Percentiles rank a stretch among this genome's conserved stretches.
Evolutionary conservation across 192 early-diverging fungal species (phyloP).

Genomic region (Coemansia furcata): DNA sequence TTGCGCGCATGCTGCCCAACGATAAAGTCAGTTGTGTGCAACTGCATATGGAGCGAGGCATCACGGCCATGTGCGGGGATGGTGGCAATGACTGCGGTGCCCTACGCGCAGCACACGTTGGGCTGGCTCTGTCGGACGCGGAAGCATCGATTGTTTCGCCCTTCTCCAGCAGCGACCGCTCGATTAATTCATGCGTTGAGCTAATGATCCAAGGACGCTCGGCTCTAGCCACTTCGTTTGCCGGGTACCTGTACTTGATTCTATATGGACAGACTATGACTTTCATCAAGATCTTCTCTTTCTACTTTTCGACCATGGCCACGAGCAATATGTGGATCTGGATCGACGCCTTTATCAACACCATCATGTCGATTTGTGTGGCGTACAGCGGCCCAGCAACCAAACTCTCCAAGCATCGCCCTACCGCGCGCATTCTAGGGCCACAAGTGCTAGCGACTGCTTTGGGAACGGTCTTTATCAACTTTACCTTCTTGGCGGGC

Average conservation of each 20-base stretch:
- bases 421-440: slow-evolving; percentile 72
- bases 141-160: slow-evolving; percentile 82
- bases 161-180: slow-evolving; percentile 66
- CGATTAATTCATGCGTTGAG: slow-evolving; percentile 66
- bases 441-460: slow-evolving; percentile 64
- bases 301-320: slow-evolving; percentile 65
- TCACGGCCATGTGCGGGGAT: slow-evolving; percentile 84
- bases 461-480: slow-evolving; percentile 64
- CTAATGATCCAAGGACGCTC: slow-evolving; percentile 68
- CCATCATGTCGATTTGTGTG: slow-evolving; percentile 60
- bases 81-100: slow-evolving; percentile 85
- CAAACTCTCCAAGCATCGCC: slow-evolving; percentile 55
- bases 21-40: slow-evolving; percentile 76
- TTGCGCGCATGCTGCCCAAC: slow-evolving; percentile 76
- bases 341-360: slow-evolving; percentile 66
- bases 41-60: slow-evolving; percentile 69
- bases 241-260: slow-evolving; percentile 66
- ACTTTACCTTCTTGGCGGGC: slow-evolving; percentile 58
- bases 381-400: slow-evolving; percentile 60
- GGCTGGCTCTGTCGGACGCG: slow-evolving; percentile 75
- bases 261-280: slow-evolving; percentile 70
- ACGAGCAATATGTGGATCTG: slow-evolving; percentile 67
- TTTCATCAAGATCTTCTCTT: slow-evolving; percentile 59
- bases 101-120: slow-evolving; percentile 77
- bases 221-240: slow-evolving; percentile 67